These are phyloP conservation scores for Onygena corvina DNA, from an alignment of 2,329 filamentous ascomycete genomes.

Conservation along the genomic window DNA sequence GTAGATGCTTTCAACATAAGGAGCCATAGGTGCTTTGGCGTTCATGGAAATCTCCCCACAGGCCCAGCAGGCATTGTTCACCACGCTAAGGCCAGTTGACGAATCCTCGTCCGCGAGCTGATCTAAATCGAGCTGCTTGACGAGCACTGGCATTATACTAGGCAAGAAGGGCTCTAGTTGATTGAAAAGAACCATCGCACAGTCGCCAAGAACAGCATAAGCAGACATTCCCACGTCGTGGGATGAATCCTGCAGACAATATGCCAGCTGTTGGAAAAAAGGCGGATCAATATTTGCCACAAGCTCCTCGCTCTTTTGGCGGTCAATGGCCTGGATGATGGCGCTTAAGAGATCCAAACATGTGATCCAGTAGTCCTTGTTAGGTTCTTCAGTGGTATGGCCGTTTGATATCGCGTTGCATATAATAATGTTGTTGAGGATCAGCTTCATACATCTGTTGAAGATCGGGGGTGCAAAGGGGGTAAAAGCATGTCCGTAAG, in stretches of 20 bases:
- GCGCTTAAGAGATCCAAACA: slow-evolving; percentile 87
- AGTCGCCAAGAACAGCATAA: slow-evolving; percentile 88
- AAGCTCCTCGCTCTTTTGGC: slow-evolving; percentile 60
- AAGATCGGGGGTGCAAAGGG: slow-evolving; percentile 83
- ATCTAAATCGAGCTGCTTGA: slow-evolving; percentile 77
- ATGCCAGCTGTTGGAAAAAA: slow-evolving; percentile 80
- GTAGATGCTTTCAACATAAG: slow-evolving; percentile 65
- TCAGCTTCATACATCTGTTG: slow-evolving; percentile 74
- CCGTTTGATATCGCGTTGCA: slow-evolving; percentile 59
- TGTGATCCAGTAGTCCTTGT: slow-evolving; percentile 95
- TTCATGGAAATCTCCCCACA: slow-evolving; percentile 83
- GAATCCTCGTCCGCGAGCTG: slow-evolving; percentile 64
- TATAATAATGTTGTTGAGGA: slow-evolving; percentile 81
- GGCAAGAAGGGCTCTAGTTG: slow-evolving; percentile 64
- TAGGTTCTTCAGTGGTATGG: slow-evolving; percentile 59
- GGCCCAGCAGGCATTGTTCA: slow-evolving; percentile 98
- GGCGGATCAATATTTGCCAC: slow-evolving; percentile 63
- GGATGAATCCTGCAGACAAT: slow-evolving; percentile 82
- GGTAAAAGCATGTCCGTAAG: slow-evolving; percentile 68
- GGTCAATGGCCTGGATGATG: slow-evolving; percentile 78
- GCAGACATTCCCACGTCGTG: slow-evolving; percentile 94
- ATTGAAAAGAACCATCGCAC: slow-evolving; percentile 79
- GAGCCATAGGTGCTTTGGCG: slow-evolving; percentile 57
- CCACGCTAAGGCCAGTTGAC: slow-evolving; percentile 75
- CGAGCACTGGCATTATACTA: slow-evolving; percentile 62